These are phyloP conservation scores for Scopulariopsis brevicaulis DNA, from an alignment of 2,329 filamentous ascomycete species.

Conservation along the genomic window DNA sequence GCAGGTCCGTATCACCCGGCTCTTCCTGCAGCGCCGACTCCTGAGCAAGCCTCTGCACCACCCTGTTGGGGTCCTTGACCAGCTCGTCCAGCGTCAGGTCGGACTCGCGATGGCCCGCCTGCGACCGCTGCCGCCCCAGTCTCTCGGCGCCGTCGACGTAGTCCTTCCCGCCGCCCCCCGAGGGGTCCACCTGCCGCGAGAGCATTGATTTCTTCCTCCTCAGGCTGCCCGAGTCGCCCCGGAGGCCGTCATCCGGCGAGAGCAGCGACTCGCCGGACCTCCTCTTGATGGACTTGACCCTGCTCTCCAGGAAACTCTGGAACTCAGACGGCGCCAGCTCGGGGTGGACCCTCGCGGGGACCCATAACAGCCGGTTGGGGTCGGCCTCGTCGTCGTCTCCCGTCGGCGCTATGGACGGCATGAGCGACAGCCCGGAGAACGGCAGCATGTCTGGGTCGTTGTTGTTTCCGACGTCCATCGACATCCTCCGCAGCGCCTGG, in stretches of 20 bases:
- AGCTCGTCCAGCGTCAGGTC: constrained; percentile 70
- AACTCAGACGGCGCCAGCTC: constrained; percentile 94
- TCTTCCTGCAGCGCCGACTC: constrained; percentile 37
- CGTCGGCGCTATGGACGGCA: constrained; percentile 60
- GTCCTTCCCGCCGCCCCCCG: constrained; percentile 38
- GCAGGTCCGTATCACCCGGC: constrained; percentile 45
- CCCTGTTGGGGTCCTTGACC: constrained; percentile 65
- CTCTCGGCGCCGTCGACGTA: constrained; percentile 79
- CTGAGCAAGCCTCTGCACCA: constrained; percentile 58
- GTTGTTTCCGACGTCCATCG: constrained; percentile 77
- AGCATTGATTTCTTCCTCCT: constrained; percentile 92
- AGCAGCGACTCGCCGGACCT: constrained; percentile 61
- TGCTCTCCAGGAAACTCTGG: constrained; percentile 89
- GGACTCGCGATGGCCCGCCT: constrained; percentile 30
- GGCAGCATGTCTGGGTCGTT: constrained; percentile 67
- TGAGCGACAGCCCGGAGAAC: constrained; percentile 50
- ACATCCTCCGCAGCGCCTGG: constrained; percentile 82
- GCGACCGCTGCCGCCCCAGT: constrained; percentile 51
- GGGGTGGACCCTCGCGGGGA: constrained; percentile 85
- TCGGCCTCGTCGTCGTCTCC: constrained; percentile 76
- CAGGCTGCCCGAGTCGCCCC: constrained; percentile 46
- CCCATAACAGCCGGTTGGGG: constrained; percentile 84
- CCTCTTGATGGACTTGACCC: constrained; percentile 79
- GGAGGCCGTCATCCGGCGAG: constrained; percentile 35
- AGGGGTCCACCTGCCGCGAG: constrained; percentile 77